Base-by-base conservation (phyloP, 2,329 filamentous ascomycete genomes). In the Fusarium burgessii region DNA sequence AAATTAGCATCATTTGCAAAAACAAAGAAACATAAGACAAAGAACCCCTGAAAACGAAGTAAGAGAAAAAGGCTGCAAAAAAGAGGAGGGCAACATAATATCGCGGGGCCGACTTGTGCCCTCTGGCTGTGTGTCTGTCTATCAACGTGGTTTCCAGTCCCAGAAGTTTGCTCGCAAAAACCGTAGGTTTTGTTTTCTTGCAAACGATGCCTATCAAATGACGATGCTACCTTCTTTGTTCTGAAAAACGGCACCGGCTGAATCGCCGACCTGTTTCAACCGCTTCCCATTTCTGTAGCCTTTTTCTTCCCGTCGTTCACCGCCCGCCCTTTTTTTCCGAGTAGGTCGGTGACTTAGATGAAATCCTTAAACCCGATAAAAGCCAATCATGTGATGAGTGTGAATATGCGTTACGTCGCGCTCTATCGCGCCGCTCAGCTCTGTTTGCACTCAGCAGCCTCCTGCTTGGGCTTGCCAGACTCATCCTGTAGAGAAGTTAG, bases 381-480 rank as follows among this genome's bases (percentile, higher is more conserved):
- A 70, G 58, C 62, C 72, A 69, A 74, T 75, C 73, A 72, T 76
- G 62, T 74, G 71, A 74, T 76, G 62, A 75, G 60, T 65, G 55
- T 62, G 56, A 66, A 61, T 61, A 63, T 70, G 63, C 57, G 51
- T 57, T 54, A 45, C 71, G 66, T 70, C 45, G 61, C 51, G 56
- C 86, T 73, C 85, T 82, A 76, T 82, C 68, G 52, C 54, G 63
- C 58, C 69, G 66, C 84, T 87, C 89, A 97, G 85, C 93, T 97
- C 85, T 97, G 94, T 88, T 97, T 97, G 90, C 94, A 97, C 86
- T 97, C 94, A 74, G 94, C 93, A 74, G 94, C 91, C 84, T 97
- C 94, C 85, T 96, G 94, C 88, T 97, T 97, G 64, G 94, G 94
- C 88, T 95, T 97, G 76, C 92, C 91, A 72, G 90, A 90, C 80